Base-by-base conservation (phyloP, 768 basidiomycete species). In the Macrolepiota fuliginosa region DNA sequence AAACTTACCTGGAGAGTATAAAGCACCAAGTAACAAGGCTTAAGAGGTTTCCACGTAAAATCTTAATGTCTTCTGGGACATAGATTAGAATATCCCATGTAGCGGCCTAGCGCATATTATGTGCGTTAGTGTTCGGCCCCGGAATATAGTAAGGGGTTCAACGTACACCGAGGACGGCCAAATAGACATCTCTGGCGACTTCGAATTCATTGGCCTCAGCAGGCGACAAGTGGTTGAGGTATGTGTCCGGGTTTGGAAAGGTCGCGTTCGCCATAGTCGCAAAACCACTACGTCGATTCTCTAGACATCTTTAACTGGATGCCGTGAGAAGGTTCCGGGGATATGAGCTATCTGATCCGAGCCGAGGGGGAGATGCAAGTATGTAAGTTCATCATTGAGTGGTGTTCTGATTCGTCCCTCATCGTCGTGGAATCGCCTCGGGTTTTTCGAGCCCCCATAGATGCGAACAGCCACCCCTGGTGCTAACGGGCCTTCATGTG, bases 51-150 rank as follows among this genome's bases (percentile, higher is more conserved):
- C 32, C 69, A 50, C 45, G 62, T 45, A 58, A 53, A 29, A 76
- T 61, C 15, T 52, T 59, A 17, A 68, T 68, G 37, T 77, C 74
- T 3, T 69, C 66, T 24, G 66, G 66, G 4, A 74, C 47, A 29
- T 69, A 68, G 6, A 66, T 56, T 3, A 74, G 65, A 13, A 74
- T 67, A 55, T 76, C 74, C 75, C 75, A 77, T 40, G 70, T 56
- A 42, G 70, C 60, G 3, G 72, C 69, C 72, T 75, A 49, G 4
- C 49, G 47, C 19, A 42, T 17, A 4, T 42, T 3, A 3, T 13
- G 17, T 42, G 42, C 35, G 39, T 54, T 3, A 19, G 29, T 24
- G 4, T 7, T 29, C 53, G 36, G 15, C 40, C 15, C 6, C 6
- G 40, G 17, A 42, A 42, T 4, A 7, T 13, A 3, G 17, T n/a